These are phyloP conservation scores for Penicillium frequentans DNA, from an alignment of 2,329 filamentous ascomycete species.

Conservation along the genomic window DNA sequence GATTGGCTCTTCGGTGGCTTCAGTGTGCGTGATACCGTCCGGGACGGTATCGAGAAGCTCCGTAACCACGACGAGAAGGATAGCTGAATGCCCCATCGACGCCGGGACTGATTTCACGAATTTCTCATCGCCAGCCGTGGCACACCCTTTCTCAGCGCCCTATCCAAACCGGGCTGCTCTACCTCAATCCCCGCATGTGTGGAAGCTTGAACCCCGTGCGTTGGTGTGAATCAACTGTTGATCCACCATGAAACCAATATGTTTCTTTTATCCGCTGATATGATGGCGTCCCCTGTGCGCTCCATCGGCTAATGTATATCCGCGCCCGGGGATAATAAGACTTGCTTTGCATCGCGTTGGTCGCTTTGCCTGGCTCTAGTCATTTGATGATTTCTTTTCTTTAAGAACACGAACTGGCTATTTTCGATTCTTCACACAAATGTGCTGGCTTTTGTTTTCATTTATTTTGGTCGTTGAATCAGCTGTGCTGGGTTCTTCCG, in stretches of 20 bases:
- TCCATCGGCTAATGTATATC: background rate
- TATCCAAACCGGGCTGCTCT: background rate
- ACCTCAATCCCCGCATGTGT: background rate
- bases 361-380: background rate
- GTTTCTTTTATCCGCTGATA: background rate
- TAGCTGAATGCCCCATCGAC: slow-evolving; percentile 16
- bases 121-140: background rate
- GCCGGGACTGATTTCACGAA: background rate
- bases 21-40: slow-evolving; percentile 47
- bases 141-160: background rate
- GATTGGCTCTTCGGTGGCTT: slow-evolving; percentile 54
- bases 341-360: background rate
- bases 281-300: background rate
- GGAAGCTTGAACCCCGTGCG: background rate
- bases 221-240: background rate
- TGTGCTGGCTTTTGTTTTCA: background rate
- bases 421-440: background rate
- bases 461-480: background rate
- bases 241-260: background rate
- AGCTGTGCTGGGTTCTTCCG: background rate
- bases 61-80: slow-evolving; percentile 29
- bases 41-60: slow-evolving; percentile 41
- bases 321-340: background rate
- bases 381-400: background rate
- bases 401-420: background rate